A percentile compares a stretch with the other conserved stretches of the same genome.
Evolutionary conservation across 2,329 filamentous ascomycete species (phyloP).

Genomic region (Calycina herbarum): DNA sequence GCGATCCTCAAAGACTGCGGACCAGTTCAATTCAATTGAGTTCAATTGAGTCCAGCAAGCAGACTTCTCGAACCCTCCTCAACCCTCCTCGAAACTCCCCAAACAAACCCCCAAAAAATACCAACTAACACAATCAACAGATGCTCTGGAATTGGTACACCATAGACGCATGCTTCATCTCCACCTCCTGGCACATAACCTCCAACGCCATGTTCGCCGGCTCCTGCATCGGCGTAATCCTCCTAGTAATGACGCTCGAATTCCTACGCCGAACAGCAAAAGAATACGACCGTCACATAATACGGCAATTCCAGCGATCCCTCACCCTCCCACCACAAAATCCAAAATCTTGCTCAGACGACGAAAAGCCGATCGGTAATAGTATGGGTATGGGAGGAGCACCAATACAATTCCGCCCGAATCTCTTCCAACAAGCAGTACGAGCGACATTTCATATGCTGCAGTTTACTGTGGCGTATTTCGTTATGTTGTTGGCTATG

Average conservation of each 20-base stretch:
- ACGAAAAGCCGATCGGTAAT: not conserved
- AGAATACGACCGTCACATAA: conserved; percentile 70
- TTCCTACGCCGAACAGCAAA: conserved; percentile 67
- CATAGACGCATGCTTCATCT: conserved; percentile 71
- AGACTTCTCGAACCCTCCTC: too few relatives aligned
- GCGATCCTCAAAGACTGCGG: too few relatives aligned
- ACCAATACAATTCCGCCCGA: conserved; percentile 51
- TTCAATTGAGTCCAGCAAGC: too few relatives aligned
- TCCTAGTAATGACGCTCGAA: conserved; percentile 73
- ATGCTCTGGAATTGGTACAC: conserved; percentile 84
- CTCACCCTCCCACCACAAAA: not conserved
- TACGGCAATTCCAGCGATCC: conserved; percentile 49
- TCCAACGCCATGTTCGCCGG: conserved; percentile 73
- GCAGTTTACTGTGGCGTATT: conserved; percentile 75
- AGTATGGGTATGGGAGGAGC: too few relatives aligned
- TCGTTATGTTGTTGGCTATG: conserved; percentile 71
- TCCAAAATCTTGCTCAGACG: not conserved
- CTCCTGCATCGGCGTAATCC: conserved; percentile 74
- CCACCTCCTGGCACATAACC: conserved; percentile 67
- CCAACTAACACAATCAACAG: conserved; percentile 40
- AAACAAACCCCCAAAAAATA: not conserved
- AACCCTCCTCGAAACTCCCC: not conserved
- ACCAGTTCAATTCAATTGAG: too few relatives aligned
- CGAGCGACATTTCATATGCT: conserved; percentile 67
- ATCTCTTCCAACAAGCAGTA: conserved; percentile 62